phyloP scores from a whole-genome alignment of 805 yeast genomes.

The Grigorovia jiainica region DNA sequence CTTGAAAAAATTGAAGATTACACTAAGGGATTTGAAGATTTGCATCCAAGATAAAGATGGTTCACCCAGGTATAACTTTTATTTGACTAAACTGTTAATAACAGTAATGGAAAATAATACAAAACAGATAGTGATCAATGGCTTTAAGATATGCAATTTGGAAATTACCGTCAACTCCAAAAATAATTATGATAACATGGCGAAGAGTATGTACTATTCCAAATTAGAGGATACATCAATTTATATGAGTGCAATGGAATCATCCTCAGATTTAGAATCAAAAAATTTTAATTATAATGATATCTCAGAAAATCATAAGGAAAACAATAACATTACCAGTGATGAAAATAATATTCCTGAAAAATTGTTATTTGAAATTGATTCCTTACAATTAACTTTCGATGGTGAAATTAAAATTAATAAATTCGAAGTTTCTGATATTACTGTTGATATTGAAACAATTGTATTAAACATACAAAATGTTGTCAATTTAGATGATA shows the following conservation, averaged over 20 bases:
- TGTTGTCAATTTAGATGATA: not conserved
- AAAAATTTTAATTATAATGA: too few relatives aligned
- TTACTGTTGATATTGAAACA: not conserved
- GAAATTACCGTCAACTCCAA: not conserved
- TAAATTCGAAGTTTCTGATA: not conserved
- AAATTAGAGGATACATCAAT: constrained; percentile 59
- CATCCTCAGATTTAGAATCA: not conserved
- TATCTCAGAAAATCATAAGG: not conserved
- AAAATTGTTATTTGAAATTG: not conserved
- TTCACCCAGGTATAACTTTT: constrained; percentile 17
- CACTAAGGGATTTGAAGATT: constrained; percentile 37
- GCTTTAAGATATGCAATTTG: not conserved
- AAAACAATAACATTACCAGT: not conserved
- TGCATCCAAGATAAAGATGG: constrained; percentile 39
- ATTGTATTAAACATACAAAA: not conserved
- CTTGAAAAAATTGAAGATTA: constrained; percentile 47
- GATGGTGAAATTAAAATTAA: not conserved
- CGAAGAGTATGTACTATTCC: constrained; percentile 55
- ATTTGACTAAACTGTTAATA: constrained; percentile 23
- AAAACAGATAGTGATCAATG: constrained; percentile 3
- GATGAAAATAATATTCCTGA: not conserved
- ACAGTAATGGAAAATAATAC: constrained; percentile 3
- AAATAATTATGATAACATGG: constrained; percentile 16
- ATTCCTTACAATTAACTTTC: not conserved
- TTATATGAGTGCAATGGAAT: constrained; percentile 72